Evolutionary conservation across 345 rosid species (phyloP).

Genomic region (Lumnitzera littorea): DNA sequence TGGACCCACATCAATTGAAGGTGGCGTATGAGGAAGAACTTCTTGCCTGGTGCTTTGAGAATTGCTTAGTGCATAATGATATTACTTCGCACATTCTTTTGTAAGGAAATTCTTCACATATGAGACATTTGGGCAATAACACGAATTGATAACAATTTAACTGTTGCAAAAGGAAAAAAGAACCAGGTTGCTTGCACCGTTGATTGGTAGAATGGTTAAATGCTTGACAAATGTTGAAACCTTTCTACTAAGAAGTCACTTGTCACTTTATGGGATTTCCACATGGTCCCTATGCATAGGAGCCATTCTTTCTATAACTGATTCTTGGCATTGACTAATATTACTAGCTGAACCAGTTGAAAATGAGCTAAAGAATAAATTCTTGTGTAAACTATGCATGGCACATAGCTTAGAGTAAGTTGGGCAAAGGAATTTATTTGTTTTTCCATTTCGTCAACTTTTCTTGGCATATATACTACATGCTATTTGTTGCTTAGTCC

Average conservation of each 20-base stretch:
- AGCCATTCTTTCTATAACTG: no score
- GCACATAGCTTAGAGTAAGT: no score
- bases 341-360: no score
- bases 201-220: constrained; percentile 49
- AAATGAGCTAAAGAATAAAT: no score
- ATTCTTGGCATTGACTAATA: no score
- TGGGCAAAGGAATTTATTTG: no score
- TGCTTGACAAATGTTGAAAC: constrained; percentile 81
- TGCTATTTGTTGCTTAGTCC: no score
- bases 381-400: no score
- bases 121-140: background rate
- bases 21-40: constrained; percentile 88
- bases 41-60: constrained; percentile 83
- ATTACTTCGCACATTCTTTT: constrained; percentile 4
- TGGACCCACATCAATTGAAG: constrained; percentile 42
- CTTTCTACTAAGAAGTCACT: constrained; percentile 84
- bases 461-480: no score
- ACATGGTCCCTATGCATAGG: no score
- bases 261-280: constrained; percentile 10
- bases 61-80: constrained; percentile 57
- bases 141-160: constrained; percentile 1
- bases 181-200: constrained; percentile 33
- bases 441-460: no score
- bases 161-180: constrained; percentile 43
- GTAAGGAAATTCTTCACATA: background rate